Evolutionary conservation across 306 rosid species (phyloP), one percentile per base, ranked within the genome.

Genomic region (Inga laurina): DNA sequence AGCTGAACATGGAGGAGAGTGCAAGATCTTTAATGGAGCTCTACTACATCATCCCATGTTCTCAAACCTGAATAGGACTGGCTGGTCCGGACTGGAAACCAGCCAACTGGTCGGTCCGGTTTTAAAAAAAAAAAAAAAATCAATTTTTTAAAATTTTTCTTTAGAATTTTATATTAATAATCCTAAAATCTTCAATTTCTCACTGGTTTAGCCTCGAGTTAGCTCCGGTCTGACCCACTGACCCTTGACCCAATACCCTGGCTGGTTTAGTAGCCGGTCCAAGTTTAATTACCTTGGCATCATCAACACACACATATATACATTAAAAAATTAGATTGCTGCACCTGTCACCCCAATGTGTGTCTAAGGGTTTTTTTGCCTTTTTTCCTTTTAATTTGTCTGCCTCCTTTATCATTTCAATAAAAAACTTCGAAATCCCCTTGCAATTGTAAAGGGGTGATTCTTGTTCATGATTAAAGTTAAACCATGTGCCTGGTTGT

Each of bases 401-500:
- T 22, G 34, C 66, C 32, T 59, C 66, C 66, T 59, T 59, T 59
- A 3, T 59, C 66, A 21, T 59, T 59, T 59, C 5, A 9, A 59
- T 10, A 59, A 59, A 59, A 22, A 57, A 22, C 22, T 57, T 16
- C 22, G 30, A n/a, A 8, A 59, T 22, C 15, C 15, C 32, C 34
- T 59, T 15, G 66, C 66, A 59, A 22, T 22, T 59, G 34, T 59
- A 9, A 59, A 59, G 30, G 65, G 32, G 27, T 18, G 12, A 7
- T 56, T 56, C 30, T 56, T 21, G 27, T 79, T 74, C 77, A 16
- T 35, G 46, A 37, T 67, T 18, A 37, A 83, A 75, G 41, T 68
- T 37, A 68, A 86, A 75, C 65, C 65, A 32, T 76, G 80, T 46
- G 45, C 65, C 21, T 79, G 46, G 52, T 43, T 54, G 44, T 37